Percentiles rank a stretch among this genome's conserved stretches.
These are phyloP conservation scores for Cercospora sp. DNA, from an alignment of 2,329 filamentous ascomycete genomes.

Conservation along the genomic window DNA sequence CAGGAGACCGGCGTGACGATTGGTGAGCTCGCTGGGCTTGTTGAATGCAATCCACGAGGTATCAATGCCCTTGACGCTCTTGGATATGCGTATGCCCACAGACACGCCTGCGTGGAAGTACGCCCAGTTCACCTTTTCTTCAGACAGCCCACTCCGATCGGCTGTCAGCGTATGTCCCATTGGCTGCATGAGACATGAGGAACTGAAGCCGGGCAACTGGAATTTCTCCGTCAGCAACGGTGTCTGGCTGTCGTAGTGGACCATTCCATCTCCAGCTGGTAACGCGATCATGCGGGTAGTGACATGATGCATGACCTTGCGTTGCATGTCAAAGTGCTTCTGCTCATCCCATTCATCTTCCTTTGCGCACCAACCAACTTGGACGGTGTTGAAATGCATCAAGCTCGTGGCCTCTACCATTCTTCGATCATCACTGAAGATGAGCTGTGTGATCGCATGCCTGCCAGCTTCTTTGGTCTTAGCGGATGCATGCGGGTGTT, in stretches of 20 bases:
- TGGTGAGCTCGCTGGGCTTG: slow-evolving; percentile 87
- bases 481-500: slow-evolving; percentile 66
- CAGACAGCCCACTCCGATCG: slow-evolving; percentile 80
- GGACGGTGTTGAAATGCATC: slow-evolving; percentile 79
- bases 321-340: slow-evolving; percentile 87
- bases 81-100: slow-evolving; percentile 88
- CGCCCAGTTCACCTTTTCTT: slow-evolving; percentile 97
- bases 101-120: slow-evolving; percentile 97
- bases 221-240: slow-evolving; percentile 92
- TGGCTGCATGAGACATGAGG: slow-evolving; percentile 88
- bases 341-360: slow-evolving; percentile 80
- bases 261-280: slow-evolving; percentile 79
- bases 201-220: slow-evolving; percentile 83
- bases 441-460: slow-evolving; percentile 75
- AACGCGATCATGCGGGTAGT: slow-evolving; percentile 86
- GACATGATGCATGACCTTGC: slow-evolving; percentile 81
- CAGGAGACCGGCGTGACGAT: slow-evolving; percentile 92
- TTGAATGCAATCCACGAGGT: slow-evolving; percentile 99
- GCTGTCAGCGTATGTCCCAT: slow-evolving; percentile 91
- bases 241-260: slow-evolving; percentile 83
- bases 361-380: slow-evolving; percentile 73
- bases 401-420: slow-evolving; percentile 82
- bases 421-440: slow-evolving; percentile 89
- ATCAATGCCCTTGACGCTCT: slow-evolving; percentile 87
- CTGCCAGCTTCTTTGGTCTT: slow-evolving; percentile 77